Conservation (phyloP, 2,329 filamentous ascomycete genomes). For the Penicillium sp. region DNA sequence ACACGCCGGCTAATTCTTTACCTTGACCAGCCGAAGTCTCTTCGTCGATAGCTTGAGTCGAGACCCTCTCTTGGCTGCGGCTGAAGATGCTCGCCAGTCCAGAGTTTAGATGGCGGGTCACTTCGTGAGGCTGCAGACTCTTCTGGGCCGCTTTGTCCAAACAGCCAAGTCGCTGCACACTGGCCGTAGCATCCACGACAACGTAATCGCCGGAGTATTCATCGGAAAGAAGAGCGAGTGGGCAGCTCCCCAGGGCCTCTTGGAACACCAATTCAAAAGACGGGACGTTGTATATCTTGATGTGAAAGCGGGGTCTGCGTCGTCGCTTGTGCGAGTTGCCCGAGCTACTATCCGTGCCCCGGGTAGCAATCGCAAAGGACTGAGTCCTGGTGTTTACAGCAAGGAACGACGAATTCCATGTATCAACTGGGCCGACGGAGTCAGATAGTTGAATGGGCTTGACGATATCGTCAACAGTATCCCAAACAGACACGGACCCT, state of each 20-base stretch:
- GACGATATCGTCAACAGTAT: constrained; percentile 73
- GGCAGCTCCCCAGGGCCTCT: constrained; percentile 50
- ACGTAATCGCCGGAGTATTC: constrained; percentile 66
- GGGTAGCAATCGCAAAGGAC: constrained; percentile 61
- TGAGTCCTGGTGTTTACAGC: constrained; percentile 63
- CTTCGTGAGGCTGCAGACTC: constrained; percentile 21
- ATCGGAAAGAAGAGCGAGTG: constrained; percentile 63
- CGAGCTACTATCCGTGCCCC: constrained; percentile 21
- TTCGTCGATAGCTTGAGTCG: constrained; percentile 5
- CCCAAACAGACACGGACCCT: constrained; percentile 66
- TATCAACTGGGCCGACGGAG: constrained; percentile 6
- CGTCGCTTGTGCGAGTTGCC: constrained; percentile 43
- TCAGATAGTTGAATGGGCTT: constrained; percentile 60
- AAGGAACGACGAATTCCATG: constrained; percentile 40
- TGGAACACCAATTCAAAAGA: constrained; percentile 56
- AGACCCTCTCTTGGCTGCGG: constrained; percentile 10
- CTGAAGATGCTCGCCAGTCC: constrained; percentile 36
- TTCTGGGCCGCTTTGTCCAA: constrained; percentile 23
- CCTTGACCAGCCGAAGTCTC: constrained; percentile 22
- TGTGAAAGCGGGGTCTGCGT: constrained; percentile 37
- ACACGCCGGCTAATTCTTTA: constrained; percentile 32
- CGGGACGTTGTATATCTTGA: constrained; percentile 64
- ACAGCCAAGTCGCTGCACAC: constrained; percentile 52
- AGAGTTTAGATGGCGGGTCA: constrained; percentile 24
- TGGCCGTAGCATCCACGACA: constrained; percentile 68